phyloP scores from a whole-genome alignment of 148 eudicot species.

The Linanthus parryae region DNA sequence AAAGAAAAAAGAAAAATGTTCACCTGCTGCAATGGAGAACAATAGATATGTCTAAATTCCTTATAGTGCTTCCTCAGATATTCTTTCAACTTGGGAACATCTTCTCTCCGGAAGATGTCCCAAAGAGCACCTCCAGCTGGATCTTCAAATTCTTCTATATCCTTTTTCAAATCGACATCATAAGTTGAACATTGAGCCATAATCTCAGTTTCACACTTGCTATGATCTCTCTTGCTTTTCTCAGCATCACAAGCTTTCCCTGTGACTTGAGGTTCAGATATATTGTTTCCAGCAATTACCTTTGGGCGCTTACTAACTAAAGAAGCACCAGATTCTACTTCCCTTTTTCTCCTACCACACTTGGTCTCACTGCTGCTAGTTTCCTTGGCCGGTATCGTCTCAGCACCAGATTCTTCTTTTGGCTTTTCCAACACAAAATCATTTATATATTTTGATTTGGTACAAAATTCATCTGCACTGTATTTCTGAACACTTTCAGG shows the following conservation, averaged over 20 bases:
- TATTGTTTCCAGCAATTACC: not conserved
- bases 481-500: too few relatives aligned
- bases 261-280: too few relatives aligned
- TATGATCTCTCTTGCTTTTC: too few relatives aligned
- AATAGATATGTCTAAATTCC: slow-evolving; percentile 42
- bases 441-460: not conserved
- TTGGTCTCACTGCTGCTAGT: not conserved
- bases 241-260: too few relatives aligned
- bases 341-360: not conserved
- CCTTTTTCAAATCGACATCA: not conserved
- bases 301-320: not conserved
- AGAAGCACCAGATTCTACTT: too few relatives aligned
- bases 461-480: not conserved
- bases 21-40: slow-evolving; percentile 33
- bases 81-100: slow-evolving; percentile 37
- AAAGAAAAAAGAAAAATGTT: not conserved
- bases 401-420: too few relatives aligned
- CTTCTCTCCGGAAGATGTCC: slow-evolving; percentile 53
- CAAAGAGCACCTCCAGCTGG: slow-evolving; percentile 42
- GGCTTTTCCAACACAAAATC: too few relatives aligned
- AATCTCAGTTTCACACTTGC: too few relatives aligned
- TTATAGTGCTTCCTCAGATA: slow-evolving; percentile 35
- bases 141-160: slow-evolving; percentile 20
- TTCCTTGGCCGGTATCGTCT: not conserved
- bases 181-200: slow-evolving; percentile 1